Percentiles rank a stretch among this genome's conserved stretches.
phyloP scores from a whole-genome alignment of 2,329 filamentous ascomycete species.

The Monilinia polystroma region DNA sequence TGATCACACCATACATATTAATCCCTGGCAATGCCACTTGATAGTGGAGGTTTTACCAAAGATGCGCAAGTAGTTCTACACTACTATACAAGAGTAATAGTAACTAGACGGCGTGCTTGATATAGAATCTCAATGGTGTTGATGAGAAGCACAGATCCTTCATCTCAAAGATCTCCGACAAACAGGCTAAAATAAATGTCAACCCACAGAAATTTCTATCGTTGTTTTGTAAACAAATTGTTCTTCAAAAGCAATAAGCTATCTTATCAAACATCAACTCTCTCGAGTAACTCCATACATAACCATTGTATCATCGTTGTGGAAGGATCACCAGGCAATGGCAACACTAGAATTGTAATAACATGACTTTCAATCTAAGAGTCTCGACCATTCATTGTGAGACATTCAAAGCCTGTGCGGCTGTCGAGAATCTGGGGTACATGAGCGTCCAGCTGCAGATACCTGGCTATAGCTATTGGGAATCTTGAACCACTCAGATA shows the following conservation, averaged over 20 bases:
- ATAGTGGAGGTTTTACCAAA: too few species aligned
- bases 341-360: too few species aligned
- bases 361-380: neutral
- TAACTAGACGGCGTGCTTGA: neutral
- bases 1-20: too few species aligned
- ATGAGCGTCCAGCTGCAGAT: neutral
- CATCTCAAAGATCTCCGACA: too few species aligned
- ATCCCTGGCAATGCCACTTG: too few species aligned
- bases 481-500: neutral
- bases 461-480: neutral
- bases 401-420: neutral
- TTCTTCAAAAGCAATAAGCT: too few species aligned
- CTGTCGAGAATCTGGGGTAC: neutral
- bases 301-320: neutral
- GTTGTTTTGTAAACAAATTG: too few species aligned
- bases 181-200: too few species aligned
- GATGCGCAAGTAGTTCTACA: too few species aligned
- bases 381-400: neutral
- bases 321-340: neutral
- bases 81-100: neutral
- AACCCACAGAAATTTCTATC: too few species aligned
- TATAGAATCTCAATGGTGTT: neutral
- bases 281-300: too few species aligned
- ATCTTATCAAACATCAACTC: too few species aligned
- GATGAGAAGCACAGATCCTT: neutral